phyloP scores from a whole-genome alignment of 75 land plant species.

The Chamaecyparis obtusa region DNA sequence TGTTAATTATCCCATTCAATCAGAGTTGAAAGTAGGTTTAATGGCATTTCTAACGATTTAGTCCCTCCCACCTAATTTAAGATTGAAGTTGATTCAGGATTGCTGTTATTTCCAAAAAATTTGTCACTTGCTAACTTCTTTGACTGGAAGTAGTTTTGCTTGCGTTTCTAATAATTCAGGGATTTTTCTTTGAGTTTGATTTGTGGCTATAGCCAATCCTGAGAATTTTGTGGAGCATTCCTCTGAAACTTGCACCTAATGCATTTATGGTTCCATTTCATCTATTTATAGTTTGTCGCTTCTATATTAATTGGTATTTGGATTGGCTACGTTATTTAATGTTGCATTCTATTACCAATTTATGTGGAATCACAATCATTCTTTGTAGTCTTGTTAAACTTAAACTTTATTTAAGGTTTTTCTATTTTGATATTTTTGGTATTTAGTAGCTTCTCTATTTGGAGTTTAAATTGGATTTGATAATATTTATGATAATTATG shows the following conservation, averaged over 20 bases:
- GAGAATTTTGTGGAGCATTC: not conserved
- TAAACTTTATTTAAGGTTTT: too few species aligned
- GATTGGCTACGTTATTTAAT: too few species aligned
- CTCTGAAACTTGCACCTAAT: too few species aligned
- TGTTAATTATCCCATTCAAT: too few species aligned
- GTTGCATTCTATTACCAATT: too few species aligned
- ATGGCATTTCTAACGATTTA: not conserved
- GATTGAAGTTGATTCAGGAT: not conserved
- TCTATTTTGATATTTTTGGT: too few species aligned
- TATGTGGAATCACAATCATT: too few species aligned
- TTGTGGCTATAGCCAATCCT: not conserved
- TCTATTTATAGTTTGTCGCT: too few species aligned
- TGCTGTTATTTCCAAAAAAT: not conserved
- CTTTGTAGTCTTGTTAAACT: too few species aligned
- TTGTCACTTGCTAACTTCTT: not conserved
- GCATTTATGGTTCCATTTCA: not conserved
- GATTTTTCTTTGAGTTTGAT: not conserved
- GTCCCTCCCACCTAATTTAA: too few species aligned
- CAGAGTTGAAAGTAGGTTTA: not conserved
- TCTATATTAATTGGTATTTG: too few species aligned
- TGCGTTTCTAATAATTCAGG: not conserved
- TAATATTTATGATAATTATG: not conserved
- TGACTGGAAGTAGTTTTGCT: not conserved
- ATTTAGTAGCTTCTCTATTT: not conserved
- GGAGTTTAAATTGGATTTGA: not conserved